phyloP scores from a whole-genome alignment of 768 basidiomycete species.

The Hygrocybe punicea region DNA sequence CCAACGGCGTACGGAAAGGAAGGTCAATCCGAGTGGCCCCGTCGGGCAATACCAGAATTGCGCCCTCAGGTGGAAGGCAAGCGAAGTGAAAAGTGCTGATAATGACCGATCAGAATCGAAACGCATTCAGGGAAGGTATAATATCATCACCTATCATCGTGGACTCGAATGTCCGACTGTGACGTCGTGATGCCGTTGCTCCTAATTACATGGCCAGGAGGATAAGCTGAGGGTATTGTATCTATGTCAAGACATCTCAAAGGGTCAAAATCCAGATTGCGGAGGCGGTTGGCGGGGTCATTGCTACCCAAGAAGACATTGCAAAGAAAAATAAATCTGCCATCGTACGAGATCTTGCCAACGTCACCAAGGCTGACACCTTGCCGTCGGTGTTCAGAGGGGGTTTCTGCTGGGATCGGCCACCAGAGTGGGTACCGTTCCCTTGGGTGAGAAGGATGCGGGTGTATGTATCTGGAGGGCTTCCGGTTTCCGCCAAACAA shows the following conservation, averaged over 20 bases:
- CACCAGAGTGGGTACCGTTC: constrained; percentile 29
- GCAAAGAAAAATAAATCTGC: constrained; percentile 31
- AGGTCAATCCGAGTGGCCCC: constrained; percentile 20
- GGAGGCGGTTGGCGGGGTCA: constrained; percentile 13
- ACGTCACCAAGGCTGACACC: constrained; percentile 34
- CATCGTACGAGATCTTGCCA: constrained; percentile 28
- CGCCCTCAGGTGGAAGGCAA: background rate
- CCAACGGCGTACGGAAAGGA: background rate
- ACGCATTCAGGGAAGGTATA: background rate
- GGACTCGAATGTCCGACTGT: background rate
- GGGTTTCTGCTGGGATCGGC: constrained; percentile 20
- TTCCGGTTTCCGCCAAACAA: background rate
- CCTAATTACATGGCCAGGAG: constrained; percentile 3
- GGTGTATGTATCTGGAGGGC: constrained; percentile 14
- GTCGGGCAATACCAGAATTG: constrained; percentile 4
- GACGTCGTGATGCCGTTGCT: background rate
- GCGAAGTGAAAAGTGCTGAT: background rate
- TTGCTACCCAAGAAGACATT: constrained; percentile 22
- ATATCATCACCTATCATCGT: background rate
- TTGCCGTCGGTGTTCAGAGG: constrained; percentile 12
- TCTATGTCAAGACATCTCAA: background rate
- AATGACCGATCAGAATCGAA: background rate
- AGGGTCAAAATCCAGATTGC: background rate
- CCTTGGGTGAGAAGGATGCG: constrained; percentile 16
- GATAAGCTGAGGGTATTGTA: background rate